Conservation (phyloP, 345 rosid genomes). For the Eucalyptus sp. region DNA sequence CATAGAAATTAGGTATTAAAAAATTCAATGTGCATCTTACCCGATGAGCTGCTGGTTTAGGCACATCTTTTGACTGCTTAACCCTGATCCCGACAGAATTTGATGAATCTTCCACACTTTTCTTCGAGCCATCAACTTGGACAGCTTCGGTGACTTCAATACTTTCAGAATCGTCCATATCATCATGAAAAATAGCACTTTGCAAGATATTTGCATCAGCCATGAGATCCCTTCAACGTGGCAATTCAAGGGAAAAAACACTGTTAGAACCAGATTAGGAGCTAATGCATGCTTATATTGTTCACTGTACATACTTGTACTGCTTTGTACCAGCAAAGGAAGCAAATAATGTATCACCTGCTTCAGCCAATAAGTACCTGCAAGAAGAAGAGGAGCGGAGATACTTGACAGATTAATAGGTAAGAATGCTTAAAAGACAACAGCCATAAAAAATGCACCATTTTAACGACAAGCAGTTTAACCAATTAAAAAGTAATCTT, state of each 20-base stretch:
- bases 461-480: not conserved
- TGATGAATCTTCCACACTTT: conserved; percentile 27
- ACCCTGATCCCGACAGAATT: conserved; percentile 40
- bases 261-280: not conserved
- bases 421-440: not conserved
- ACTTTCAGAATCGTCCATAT: conserved; percentile 33
- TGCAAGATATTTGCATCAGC: conserved; percentile 91
- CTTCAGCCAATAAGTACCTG: conserved; percentile 91
- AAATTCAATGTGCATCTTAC: conserved; percentile 22
- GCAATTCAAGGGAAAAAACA: not conserved
- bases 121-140: conserved; percentile 24
- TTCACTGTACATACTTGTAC: conserved; percentile 55
- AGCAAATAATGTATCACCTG: conserved; percentile 93
- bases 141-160: conserved; percentile 29
- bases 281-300: not conserved
- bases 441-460: not conserved
- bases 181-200: conserved; percentile 91
- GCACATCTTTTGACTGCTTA: conserved; percentile 37
- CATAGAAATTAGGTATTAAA: not conserved
- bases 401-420: not conserved
- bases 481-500: not conserved
- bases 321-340: conserved; percentile 93
- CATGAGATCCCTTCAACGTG: conserved; percentile 67
- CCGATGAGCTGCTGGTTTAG: conserved; percentile 96
- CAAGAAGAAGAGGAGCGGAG: not conserved